Evolutionary conservation across 208 protist genomes (phyloP).

Genomic region (Wallacemonas sp.): DNA sequence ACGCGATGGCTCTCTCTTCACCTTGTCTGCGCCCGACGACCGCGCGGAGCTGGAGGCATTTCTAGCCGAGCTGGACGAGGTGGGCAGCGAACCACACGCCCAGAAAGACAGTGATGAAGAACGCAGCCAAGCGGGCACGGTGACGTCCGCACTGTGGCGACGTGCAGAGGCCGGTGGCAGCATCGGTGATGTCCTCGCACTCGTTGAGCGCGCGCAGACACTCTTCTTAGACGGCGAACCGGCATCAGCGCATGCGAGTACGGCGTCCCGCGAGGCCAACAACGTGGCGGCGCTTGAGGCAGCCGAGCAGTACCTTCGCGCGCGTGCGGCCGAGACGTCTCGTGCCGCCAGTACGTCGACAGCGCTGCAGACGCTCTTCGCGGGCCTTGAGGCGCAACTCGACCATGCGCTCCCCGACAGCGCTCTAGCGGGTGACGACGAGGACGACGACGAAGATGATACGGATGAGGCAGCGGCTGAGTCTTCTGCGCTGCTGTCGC

Average conservation of each 20-base stretch:
- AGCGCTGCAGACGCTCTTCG: too few relatives aligned
- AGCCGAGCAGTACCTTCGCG: neutral
- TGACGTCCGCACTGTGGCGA: neutral
- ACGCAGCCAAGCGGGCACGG: neutral
- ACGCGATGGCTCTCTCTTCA: conserved; percentile 7
- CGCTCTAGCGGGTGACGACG: too few relatives aligned
- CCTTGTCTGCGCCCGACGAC: neutral
- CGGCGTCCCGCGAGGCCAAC: too few relatives aligned
- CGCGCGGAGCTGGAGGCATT: conserved; percentile 26
- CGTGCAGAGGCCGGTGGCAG: conserved; percentile 10
- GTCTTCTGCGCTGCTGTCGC: too few relatives aligned
- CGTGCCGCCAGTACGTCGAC: too few relatives aligned
- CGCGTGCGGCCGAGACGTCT: neutral
- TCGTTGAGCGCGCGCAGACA: conserved; percentile 5
- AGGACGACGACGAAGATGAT: neutral
- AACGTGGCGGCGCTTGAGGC: neutral
- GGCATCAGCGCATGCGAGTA: too few relatives aligned
- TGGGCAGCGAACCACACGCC: too few relatives aligned
- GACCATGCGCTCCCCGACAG: too few relatives aligned
- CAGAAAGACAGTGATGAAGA: too few relatives aligned
- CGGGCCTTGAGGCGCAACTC: neutral
- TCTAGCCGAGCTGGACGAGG: conserved; percentile 25
- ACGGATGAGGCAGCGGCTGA: neutral
- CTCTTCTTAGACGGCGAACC: neutral
- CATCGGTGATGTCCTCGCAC: conserved; percentile 8